Base-by-base conservation (phyloP, 169 alveolate genomes). In the Plasmodium blacklocki region DNA sequence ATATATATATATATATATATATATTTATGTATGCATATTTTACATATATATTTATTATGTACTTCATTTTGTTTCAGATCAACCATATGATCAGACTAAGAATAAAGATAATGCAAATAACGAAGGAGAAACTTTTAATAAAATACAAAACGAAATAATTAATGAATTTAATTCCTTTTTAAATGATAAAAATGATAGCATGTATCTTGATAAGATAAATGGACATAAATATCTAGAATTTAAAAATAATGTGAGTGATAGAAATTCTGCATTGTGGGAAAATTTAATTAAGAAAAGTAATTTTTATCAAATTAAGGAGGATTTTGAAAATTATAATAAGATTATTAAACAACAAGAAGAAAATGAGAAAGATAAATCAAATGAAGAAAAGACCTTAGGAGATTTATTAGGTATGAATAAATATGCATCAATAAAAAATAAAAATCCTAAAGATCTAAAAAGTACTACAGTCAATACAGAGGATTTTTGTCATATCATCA, bases 251-350 rank as follows among this genome's bases (percentile, higher is more conserved):
- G 45, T n/a, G 1, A 66, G 52, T 50, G 52, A 50, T 12, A 71
- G 70, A 47, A 63, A 64, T 76, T 50, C 50, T 47, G 23, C 26
- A 1, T n/a, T 76, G 19, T 76, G 89, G 89, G 58, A 76, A 15
- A 32, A 67, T 70, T 18, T 76, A 15, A 76, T 76, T 12, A 76
- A 47, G 47, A 76, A 76, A 43, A 76, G 89, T 68, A 76, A 76
- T 6, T 76, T 76, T 64, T 76, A 76, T 68, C 21, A 32, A 26
- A 47, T 66, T n/a, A 76, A 76, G 43, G 89, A 76, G 39, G 89
- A 76, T 39, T 76, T 64, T 64, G n/a, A 49, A 76, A 76, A 76
- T 76, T 76, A 76, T 56, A 76, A 76, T 64, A 76, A 76, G 64
- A 64, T 76, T 76, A 64, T 76, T 5, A 43, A 11, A 19, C 66